Evolutionary conservation across 176 grass and related monocot species (phyloP), one percentile per base, ranked within the genome.

Genomic region (Chloris gayana): DNA sequence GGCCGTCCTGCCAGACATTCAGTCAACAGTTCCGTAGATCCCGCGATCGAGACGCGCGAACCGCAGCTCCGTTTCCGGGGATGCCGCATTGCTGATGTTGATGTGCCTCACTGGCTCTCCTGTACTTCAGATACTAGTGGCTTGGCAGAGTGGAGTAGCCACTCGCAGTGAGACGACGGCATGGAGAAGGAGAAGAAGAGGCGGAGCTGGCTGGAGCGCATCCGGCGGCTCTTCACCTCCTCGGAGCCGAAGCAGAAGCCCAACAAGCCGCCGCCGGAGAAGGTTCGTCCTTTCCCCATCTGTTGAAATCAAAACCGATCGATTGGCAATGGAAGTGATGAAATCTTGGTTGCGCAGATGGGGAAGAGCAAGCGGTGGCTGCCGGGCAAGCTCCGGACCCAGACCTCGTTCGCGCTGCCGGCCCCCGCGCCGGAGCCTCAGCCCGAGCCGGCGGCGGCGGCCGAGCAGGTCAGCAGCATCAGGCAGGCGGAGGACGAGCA

Each of bases 401-500:
- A 88, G 75, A 46, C 30, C 2, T 83, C 90, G 14, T 74, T 85
- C 67, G 51, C 90, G 4, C 79, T 92, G 26, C 85, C 77, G 24
- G 38, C 89, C 14, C 82, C 89, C 26, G 13, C 73, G 63, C 68
- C 85, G 17, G 58, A 25, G 66, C 6, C 7, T 22, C 4, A 50
- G 47, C 47, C 47, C 4, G 14, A 50, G 14, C 46, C 46, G 4
- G 46, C 18, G 3, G 49, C 3, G 17, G 25, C 22, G 44, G 15
- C 24, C 22, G 50, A 4, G 24, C 24, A 27, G 24, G n/a, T n/a
- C n/a, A 6, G 11, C 26, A 26, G 73, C 69, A 53, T 91, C 70
- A 79, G 74, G 58, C 67, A 72, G 65, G 86, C 86, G 37, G 82
- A 88, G 83, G 86, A 91, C 38, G 85, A 91, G 76, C 91, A 94